phyloP scores from a whole-genome alignment of 192 early-diverging fungal species.

The Lobosporangium transversale region DNA sequence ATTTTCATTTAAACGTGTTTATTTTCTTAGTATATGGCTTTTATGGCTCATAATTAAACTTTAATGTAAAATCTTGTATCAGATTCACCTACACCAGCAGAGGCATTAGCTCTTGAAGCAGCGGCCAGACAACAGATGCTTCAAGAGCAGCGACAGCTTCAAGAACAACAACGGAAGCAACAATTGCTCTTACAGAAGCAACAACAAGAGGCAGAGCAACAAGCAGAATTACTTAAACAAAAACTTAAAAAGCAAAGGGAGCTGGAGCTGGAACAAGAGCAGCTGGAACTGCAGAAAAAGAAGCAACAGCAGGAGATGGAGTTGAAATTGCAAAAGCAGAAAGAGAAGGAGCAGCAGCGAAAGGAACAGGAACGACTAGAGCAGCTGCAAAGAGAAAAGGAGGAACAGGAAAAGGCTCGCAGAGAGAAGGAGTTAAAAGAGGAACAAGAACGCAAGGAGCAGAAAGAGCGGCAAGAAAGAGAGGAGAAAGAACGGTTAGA shows the following conservation, averaged over 20 bases:
- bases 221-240: constrained; percentile 18
- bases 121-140: constrained; percentile 44
- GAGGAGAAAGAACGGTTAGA: constrained; percentile 8
- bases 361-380: constrained; percentile 21
- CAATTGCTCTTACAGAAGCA: constrained; percentile 23
- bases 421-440: constrained; percentile 2
- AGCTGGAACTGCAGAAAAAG: constrained; percentile 24
- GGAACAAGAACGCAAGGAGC: constrained; percentile 12
- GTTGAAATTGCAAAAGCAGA: constrained; percentile 15
- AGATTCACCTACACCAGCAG: constrained; percentile 50
- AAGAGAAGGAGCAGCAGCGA: constrained; percentile 16
- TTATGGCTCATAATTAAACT: neutral
- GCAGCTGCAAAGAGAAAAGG: constrained; percentile 7
- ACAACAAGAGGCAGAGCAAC: constrained; percentile 16
- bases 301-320: constrained; percentile 45
- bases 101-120: constrained; percentile 41
- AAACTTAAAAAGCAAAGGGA: constrained; percentile 21
- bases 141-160: constrained; percentile 39
- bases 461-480: constrained; percentile 5
- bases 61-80: constrained; percentile 4
- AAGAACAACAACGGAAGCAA: constrained; percentile 41
- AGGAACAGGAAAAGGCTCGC: too few species aligned
- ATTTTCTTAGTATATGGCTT: neutral
- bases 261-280: constrained; percentile 25
- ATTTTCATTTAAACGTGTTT: neutral